A percentile compares a stretch with the other conserved stretches of the same genome.
These are phyloP conservation scores for Styphnolobium japonicum DNA, from an alignment of 306 rosid genomes.

Conservation along the genomic window DNA sequence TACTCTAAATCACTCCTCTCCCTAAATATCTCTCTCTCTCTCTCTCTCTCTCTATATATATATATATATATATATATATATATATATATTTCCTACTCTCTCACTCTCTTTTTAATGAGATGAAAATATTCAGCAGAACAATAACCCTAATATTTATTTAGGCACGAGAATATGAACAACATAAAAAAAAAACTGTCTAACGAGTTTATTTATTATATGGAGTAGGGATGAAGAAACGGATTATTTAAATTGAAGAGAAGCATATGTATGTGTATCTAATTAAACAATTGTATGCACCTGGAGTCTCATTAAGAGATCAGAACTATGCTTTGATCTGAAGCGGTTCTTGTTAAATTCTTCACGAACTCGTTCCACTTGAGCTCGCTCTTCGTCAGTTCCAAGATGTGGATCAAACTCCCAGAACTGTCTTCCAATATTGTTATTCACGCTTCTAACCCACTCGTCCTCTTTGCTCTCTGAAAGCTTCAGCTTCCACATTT, in stretches of 20 bases:
- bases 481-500: slow-evolving; percentile 68
- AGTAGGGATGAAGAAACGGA: not conserved
- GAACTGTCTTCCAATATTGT: slow-evolving; percentile 63
- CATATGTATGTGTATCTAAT: not conserved
- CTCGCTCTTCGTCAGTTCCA: slow-evolving; percentile 38
- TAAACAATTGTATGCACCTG: slow-evolving; percentile 39
- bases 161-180: not conserved
- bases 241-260: not conserved
- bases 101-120: too few relatives aligned
- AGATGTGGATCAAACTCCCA: slow-evolving; percentile 67
- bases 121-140: not conserved
- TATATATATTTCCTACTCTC: not conserved
- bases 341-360: slow-evolving; percentile 41
- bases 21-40: too few relatives aligned
- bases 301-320: slow-evolving; percentile 68
- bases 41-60: too few relatives aligned
- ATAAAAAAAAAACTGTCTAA: not conserved
- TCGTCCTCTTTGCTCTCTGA: slow-evolving; percentile 41
- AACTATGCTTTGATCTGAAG: slow-evolving; percentile 54
- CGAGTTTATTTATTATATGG: not conserved
- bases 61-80: not conserved
- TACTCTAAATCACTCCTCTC: too few relatives aligned
- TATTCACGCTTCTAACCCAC: slow-evolving; percentile 41
- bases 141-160: not conserved
- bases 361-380: slow-evolving; percentile 41